These are phyloP conservation scores for Dioscorea zingiberensis DNA, from an alignment of 106 monocot species.

Conservation along the genomic window DNA sequence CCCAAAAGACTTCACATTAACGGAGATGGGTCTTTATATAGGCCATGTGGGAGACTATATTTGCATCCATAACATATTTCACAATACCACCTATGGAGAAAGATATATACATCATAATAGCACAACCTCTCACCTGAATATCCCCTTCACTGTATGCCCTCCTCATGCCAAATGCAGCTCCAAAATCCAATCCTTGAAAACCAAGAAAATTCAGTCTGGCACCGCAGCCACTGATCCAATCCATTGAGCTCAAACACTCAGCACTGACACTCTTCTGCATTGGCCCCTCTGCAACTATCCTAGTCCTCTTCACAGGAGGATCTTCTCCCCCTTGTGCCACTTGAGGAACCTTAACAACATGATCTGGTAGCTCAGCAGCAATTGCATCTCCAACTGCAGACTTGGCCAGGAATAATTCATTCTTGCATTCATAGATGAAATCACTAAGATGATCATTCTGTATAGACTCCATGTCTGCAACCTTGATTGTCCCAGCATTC, in stretches of 20 bases:
- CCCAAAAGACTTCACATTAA: too few species aligned
- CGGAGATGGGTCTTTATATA: too few species aligned
- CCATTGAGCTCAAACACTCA: slow-evolving; percentile 50
- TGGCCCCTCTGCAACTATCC: slow-evolving; percentile 13
- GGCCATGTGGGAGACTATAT: too few species aligned
- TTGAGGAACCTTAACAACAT: slow-evolving; percentile 25
- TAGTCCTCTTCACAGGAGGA: slow-evolving; percentile 11
- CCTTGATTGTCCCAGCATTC: slow-evolving; percentile 29
- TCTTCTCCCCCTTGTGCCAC: slow-evolving; percentile 24
- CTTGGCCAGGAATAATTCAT: slow-evolving; percentile 54
- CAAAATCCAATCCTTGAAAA: slow-evolving; percentile 55
- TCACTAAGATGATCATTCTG: slow-evolving; percentile 58
- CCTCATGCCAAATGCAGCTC: slow-evolving; percentile 51
- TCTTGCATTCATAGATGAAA: slow-evolving; percentile 70
- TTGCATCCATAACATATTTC: too few species aligned
- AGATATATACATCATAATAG: too few species aligned
- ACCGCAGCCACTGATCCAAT: slow-evolving; percentile 29
- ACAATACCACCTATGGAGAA: too few species aligned
- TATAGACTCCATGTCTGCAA: slow-evolving; percentile 41
- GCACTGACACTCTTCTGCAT: slow-evolving; percentile 63
- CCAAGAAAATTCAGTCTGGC: slow-evolving; percentile 43
- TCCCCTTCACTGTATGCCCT: slow-evolving; percentile 70
- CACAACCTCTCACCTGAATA: slow-evolving; percentile 15
- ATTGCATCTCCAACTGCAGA: slow-evolving; percentile 37
- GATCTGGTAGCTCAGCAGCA: slow-evolving; percentile 37